Evolutionary conservation across 2,329 filamentous ascomycete genomes (phyloP).

Genomic region (Xylaria sp.): DNA sequence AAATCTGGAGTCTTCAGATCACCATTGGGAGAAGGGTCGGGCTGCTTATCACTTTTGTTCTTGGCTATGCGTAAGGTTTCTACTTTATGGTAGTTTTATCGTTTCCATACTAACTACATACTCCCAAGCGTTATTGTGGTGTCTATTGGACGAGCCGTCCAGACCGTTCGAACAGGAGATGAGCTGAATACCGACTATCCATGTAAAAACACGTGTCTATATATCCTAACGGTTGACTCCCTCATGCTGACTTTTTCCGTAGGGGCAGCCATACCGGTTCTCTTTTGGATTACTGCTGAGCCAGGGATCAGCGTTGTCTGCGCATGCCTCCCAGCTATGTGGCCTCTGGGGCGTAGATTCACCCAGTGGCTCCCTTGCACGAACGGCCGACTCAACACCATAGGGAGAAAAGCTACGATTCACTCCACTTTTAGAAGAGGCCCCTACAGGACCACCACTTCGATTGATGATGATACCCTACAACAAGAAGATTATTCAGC

Average conservation of each 20-base stretch:
- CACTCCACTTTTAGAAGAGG: too few relatives aligned
- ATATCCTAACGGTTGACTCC: neutral
- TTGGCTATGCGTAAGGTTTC: neutral
- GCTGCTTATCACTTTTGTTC: conserved; percentile 19
- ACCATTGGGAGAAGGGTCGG: conserved; percentile 12
- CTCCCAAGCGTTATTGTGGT: neutral
- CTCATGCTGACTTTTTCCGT: neutral
- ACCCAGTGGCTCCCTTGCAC: too few relatives aligned
- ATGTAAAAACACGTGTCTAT: neutral
- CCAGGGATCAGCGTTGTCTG: neutral
- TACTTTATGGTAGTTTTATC: neutral
- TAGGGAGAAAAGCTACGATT: too few relatives aligned
- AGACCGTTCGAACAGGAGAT: neutral
- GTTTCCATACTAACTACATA: neutral
- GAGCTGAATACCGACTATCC: neutral
- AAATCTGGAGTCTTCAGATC: conserved; percentile 26
- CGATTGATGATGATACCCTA: too few relatives aligned
- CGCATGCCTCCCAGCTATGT: neutral
- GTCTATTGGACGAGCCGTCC: neutral
- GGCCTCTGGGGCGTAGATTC: neutral
- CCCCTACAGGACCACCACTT: too few relatives aligned
- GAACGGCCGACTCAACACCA: too few relatives aligned
- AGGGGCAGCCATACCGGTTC: neutral
- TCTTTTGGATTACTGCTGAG: neutral
- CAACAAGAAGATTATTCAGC: too few relatives aligned